A percentile compares a stretch with the other conserved stretches of the same genome.
phyloP scores from a whole-genome alignment of 768 basidiomycete genomes.

The Xerocomellus chrysenteron region DNA sequence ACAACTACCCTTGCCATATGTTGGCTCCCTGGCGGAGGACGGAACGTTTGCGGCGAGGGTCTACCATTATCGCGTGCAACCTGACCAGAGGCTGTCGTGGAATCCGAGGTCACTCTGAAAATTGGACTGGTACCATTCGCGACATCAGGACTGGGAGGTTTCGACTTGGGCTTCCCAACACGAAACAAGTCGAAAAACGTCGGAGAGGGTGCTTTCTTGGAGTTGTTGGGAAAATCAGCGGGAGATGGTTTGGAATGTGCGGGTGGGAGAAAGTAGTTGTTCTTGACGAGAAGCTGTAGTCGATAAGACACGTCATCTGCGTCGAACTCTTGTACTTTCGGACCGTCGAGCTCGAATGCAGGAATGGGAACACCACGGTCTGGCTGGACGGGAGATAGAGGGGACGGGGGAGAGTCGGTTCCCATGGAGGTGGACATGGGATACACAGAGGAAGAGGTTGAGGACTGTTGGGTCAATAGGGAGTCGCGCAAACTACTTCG shows the following conservation, averaged over 20 bases:
- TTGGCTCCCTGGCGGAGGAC: constrained; percentile 31
- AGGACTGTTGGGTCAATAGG: constrained; percentile 60
- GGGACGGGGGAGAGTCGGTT: constrained; percentile 64
- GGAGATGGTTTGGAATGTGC: constrained; percentile 81
- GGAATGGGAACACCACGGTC: constrained; percentile 43
- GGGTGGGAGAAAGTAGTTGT: constrained; percentile 86
- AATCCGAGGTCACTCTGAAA: constrained; percentile 66
- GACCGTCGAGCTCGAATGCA: constrained; percentile 49
- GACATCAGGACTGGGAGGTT: constrained; percentile 50
- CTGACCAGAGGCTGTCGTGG: constrained; percentile 49
- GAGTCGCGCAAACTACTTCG: constrained; percentile 60
- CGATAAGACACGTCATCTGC: constrained; percentile 85
- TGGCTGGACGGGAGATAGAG: constrained; percentile 52
- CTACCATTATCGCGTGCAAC: constrained; percentile 37
- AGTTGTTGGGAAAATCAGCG: constrained; percentile 51
- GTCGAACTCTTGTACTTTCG: constrained; percentile 51
- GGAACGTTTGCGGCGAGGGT: constrained; percentile 39
- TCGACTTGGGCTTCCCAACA: constrained; percentile 64
- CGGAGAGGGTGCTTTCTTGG: constrained; percentile 48
- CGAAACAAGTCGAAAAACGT: constrained; percentile 71
- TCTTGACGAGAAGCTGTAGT: constrained; percentile 78
- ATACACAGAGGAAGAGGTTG: constrained; percentile 74
- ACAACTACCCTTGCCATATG: constrained; percentile 71
- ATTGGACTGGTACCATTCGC: constrained; percentile 44
- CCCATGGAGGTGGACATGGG: constrained; percentile 69